Base-by-base conservation (phyloP, 805 yeast genomes). In the Hanseniaspora thailandica region DNA sequence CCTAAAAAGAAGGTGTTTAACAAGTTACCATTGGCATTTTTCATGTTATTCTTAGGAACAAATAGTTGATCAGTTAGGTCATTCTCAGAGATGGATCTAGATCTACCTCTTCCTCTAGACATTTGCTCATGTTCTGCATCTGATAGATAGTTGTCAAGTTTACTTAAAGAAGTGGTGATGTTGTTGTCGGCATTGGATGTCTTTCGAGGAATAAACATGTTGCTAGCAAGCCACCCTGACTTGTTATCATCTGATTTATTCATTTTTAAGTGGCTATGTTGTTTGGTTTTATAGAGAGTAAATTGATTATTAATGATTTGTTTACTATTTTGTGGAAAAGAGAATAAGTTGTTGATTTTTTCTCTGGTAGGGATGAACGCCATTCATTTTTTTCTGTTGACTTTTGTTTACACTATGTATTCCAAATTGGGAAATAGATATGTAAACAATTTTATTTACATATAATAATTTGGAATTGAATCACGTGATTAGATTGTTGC, bases 41-140 rank as follows among this genome's bases (percentile, higher is more conserved):
- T 30, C 5, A 6, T 12, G 19, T 34, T 50, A 15, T 50, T 50
- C 30, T 44, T 50, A 4, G 54, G 54, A 2, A 44, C 28, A 30
- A 41, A 41, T n/a, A 50, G 38, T 8, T 34, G 36, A 17, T 38
- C 25, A 2, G 34, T 10, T 28, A 47, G 35, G 17, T 45, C 47
- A 12, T 39, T 12, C 19, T 53, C 50, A 3, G 55, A 53, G 7
- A 53, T 39, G 1, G 55, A 53, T 43, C 55, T 47, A 6, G 50
- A 47, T 35, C 55, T 30, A 3, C 55, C 55, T 30, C 55, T 36
- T 17, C 52, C 55, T 34, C 55, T 39, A 19, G 51, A 40, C 20
- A 48, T 36, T n/a, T 36, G 22, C 20, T 41, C 47, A 7, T 13
- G 19, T 25, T 49, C 47, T n/a, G 40, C 17, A 9, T 49, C 53